Evolutionary conservation across 2,329 filamentous ascomycete genomes (phyloP).

Genomic region (Huntiella decipiens): DNA sequence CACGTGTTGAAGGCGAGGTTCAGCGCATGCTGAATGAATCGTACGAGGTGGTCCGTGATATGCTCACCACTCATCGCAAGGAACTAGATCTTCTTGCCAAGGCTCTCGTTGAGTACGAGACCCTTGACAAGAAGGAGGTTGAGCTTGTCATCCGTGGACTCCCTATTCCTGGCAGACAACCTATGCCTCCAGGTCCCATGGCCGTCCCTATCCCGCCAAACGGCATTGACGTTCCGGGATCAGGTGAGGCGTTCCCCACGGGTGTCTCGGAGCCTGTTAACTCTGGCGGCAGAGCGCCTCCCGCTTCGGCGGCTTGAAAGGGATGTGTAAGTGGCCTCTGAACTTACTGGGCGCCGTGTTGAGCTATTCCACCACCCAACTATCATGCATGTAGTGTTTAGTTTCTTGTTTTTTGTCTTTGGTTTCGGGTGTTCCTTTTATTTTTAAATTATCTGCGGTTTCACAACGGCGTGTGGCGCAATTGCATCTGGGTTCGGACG

Average conservation of each 20-base stretch:
- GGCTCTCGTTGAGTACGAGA: conserved; percentile 88
- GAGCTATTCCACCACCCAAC: neutral
- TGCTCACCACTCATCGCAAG: conserved; percentile 56
- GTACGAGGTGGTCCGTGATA: conserved; percentile 49
- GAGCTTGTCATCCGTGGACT: conserved; percentile 78
- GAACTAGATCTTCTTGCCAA: conserved; percentile 78
- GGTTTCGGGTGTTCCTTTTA: neutral
- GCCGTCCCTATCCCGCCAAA: conserved; percentile 22
- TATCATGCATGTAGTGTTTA: neutral
- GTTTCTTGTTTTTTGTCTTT: conserved; percentile 3
- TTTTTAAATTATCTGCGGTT: neutral
- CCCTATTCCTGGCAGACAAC: conserved; percentile 46
- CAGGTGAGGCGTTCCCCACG: conserved; percentile 9
- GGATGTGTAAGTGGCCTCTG: neutral
- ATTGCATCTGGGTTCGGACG: neutral
- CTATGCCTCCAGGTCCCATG: conserved; percentile 37
- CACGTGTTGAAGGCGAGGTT: conserved; percentile 75
- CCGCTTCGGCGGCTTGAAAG: conserved; percentile 6
- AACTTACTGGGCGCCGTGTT: neutral
- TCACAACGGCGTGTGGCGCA: conserved; percentile 4
- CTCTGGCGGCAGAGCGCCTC: conserved; percentile 7
- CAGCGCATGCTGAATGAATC: conserved; percentile 68
- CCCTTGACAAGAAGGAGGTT: conserved; percentile 72
- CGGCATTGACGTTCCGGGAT: conserved; percentile 8
- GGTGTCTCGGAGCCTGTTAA: conserved; percentile 3